Base-by-base conservation (phyloP, 176 grass and related monocot species). In the Bolboschoenus planiculmis region DNA sequence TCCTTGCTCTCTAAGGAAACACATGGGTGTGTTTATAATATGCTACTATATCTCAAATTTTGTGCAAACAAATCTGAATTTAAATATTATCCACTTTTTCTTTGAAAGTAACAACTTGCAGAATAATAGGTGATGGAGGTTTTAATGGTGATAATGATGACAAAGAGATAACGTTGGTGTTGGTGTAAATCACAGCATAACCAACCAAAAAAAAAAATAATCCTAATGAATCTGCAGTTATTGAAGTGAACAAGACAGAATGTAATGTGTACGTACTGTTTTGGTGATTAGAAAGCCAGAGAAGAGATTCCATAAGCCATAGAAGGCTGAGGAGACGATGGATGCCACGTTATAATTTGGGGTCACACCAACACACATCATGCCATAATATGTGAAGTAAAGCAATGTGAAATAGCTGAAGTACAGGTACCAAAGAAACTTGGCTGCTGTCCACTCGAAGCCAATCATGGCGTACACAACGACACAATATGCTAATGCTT, bases 381-480 rank as follows among this genome's bases (percentile, higher is more conserved):
- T 98, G 53, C 95, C 95, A 3, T 95, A 97, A 79, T 88, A 98
- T 68, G 92, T 98, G 92, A 98, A 98, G 72, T 98, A 98, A 40
- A 98, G 92, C 1, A 98, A 81, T 21, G 92, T 95, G 89, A 95
- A 94, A 79, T 88, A 94, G 85, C 84, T 88, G 87, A 98, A 98
- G 87, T 88, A 98, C 20, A 98, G 23, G 68, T 95, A 95, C 95
- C 95, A 95, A 6, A 94, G 90, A 63, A 98, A 94, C 43, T 98
- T 95, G 27, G 85, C 74, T 11, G 18, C 92, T 0, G 88, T 91
- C 95, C 92, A 98, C 21, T 95, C 85, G 48, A 91, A 98, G 16
- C 87, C 95, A 2, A 98, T 95, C 96, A 95, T 98, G 0, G 90
- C 88, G 31, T 98, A 98, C 44, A 95, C 95, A 23, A 98, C 88